phyloP scores from a whole-genome alignment of 2,329 filamentous ascomycete genomes.

The Penicillium janthinellum region DNA sequence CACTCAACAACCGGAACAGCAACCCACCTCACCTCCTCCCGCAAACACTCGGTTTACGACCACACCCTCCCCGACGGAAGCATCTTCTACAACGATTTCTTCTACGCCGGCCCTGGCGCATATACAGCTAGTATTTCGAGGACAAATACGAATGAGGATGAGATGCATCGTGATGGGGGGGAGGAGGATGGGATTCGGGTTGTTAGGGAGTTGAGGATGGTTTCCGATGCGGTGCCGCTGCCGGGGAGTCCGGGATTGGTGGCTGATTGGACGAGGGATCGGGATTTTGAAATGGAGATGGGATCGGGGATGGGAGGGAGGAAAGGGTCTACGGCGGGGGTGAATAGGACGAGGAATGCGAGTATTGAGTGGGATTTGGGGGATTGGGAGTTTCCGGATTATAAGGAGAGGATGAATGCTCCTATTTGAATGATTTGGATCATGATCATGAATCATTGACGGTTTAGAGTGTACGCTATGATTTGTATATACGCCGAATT shows the following conservation, averaged over 20 bases:
- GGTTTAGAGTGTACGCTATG: no score
- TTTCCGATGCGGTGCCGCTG: constrained; percentile 17
- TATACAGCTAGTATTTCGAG: constrained; percentile 33
- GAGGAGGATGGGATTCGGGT: constrained; percentile 32
- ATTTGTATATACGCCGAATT: no score
- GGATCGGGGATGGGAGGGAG: neutral
- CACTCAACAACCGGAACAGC: constrained; percentile 1
- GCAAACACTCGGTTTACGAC: constrained; percentile 15
- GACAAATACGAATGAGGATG: constrained; percentile 19
- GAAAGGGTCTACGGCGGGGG: neutral
- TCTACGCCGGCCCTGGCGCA: constrained; percentile 16
- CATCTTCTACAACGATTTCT: constrained; percentile 22
- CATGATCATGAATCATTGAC: neutral
- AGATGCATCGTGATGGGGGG: constrained; percentile 9
- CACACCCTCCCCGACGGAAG: constrained; percentile 8
- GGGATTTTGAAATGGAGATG: constrained; percentile 12
- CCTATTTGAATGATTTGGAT: constrained; percentile 13
- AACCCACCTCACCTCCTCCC: constrained; percentile 9
- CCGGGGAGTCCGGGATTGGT: neutral
- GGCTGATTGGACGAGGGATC: neutral
- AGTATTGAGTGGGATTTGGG: constrained; percentile 25
- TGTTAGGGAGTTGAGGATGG: constrained; percentile 30
- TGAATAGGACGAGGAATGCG: neutral
- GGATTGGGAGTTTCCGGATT: constrained; percentile 29
- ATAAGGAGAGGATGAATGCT: constrained; percentile 27